Evolutionary conservation across 179 eudicot genomes (phyloP).

Genomic region (Sideroxylon spinosum): DNA sequence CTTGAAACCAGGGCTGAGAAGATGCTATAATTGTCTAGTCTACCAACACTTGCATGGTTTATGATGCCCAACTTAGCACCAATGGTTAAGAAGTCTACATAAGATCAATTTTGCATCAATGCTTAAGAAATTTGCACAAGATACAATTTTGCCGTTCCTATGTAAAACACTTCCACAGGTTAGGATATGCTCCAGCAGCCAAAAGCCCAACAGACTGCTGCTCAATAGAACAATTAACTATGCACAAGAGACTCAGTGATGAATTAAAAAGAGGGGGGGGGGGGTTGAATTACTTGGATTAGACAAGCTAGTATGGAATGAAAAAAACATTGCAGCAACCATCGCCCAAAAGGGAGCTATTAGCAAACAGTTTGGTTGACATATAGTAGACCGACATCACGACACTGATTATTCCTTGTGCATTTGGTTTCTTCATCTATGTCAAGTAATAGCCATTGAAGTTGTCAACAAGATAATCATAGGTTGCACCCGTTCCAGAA

Average conservation of each 20-base stretch:
- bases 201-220: constrained; percentile 15
- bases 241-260: constrained; percentile 37
- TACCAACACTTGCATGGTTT: not conserved
- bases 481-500: constrained; percentile 42
- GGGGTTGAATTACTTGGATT: too few relatives aligned
- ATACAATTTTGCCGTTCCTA: not conserved
- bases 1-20: not conserved
- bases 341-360: not conserved
- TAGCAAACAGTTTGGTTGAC: constrained; percentile 1
- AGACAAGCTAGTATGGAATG: constrained; percentile 11
- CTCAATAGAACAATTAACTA: constrained; percentile 31
- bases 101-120: too few relatives aligned
- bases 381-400: not conserved
- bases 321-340: constrained; percentile 20
- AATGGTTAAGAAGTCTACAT: not conserved
- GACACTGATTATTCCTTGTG: constrained; percentile 20
- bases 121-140: not conserved
- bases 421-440: constrained; percentile 20
- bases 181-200: constrained; percentile 24
- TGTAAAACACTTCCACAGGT: constrained; percentile 21
- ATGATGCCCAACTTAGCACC: not conserved
- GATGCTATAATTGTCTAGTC: not conserved
- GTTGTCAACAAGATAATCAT: constrained; percentile 63
- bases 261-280: too few relatives aligned
- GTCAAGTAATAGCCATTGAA: constrained; percentile 51